Base-by-base conservation (phyloP, 2,329 filamentous ascomycete species). In the Monosporascus ibericus region DNA sequence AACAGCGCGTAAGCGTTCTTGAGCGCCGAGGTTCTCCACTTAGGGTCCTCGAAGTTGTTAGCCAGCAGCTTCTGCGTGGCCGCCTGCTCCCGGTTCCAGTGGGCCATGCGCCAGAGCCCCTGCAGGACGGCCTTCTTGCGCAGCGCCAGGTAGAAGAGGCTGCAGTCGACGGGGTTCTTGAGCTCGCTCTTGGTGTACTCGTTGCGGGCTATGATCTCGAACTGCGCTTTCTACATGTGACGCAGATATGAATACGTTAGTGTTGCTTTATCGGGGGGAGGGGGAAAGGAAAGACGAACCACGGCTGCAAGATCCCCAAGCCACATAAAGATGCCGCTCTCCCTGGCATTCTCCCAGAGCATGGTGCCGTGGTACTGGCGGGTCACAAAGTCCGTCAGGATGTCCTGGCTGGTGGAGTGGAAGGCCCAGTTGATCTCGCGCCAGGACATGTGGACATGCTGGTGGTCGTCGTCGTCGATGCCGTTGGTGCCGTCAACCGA, bases 1-100 rank as follows among this genome's bases (percentile, higher is more conserved):
- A 99, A 85, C 51, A 99, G 72, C 3, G 94, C 92, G 70, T 96
- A 99, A 0, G 94, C 94, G 67, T 99, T 99, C 71, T 99, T 99
- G 54, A 95, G 74, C 0, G 94, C 94, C 5, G 90, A 84, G 1
- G 88, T 95, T 67, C 82, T 88, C 89, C 94, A 97, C 60, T 89
- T 87, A 1, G 85, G 79, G 56, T 96, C 88, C 4, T 83, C 78
- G 68, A 99, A 99, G 67, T 97, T 91, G 64, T 96, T 95, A n/a
- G 86, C 80, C 22, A 99, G 75, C 30, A 99, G 77, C 55, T 82
- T 84, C 54, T 86, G 82, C 0, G 94, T 99, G 0, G 87, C 84
- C 2, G 70, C 75, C 69, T 97, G 94, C 68, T 99, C 95, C 53
- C 80, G 83, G 62, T 95, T 87, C 86, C 94, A 94, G 40, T 77